Percentiles rank a stretch among this genome's conserved stretches.
These are phyloP conservation scores for Eimeria falciformis DNA, from an alignment of 169 alveolate genomes.

Conservation along the genomic window DNA sequence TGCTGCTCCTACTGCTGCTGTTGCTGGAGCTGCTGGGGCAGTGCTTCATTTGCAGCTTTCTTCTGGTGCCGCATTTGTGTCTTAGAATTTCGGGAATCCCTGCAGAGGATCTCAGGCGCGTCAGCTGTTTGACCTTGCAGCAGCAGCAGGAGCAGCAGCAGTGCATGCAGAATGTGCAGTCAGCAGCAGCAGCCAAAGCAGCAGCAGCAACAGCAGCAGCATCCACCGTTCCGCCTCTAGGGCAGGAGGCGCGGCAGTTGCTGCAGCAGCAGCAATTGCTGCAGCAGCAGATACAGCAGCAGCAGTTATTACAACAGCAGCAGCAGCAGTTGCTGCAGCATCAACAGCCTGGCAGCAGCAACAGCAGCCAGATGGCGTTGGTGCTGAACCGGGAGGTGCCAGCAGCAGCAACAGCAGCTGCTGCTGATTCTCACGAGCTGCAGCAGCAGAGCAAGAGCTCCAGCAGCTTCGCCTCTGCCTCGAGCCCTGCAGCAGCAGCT, in stretches of 20 bases:
- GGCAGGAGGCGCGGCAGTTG: slow-evolving; percentile 3
- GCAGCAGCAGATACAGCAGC: slow-evolving; percentile 1
- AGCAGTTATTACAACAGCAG: background rate
- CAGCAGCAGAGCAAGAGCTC: slow-evolving; percentile 10
- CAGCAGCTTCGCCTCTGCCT: background rate
- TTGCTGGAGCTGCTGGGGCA: background rate
- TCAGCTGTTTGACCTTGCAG: slow-evolving; percentile 26
- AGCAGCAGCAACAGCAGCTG: background rate
- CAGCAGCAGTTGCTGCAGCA: background rate
- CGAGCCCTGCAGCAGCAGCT: background rate
- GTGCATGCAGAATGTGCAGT: background rate
- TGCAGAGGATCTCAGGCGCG: slow-evolving; percentile 15
- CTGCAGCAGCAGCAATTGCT: slow-evolving; percentile 54
- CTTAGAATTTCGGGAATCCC: slow-evolving; percentile 26
- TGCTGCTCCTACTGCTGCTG: slow-evolving; percentile 14
- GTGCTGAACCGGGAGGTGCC: background rate
- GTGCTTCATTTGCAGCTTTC: background rate
- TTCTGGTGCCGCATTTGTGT: background rate
- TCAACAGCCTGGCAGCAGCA: background rate
- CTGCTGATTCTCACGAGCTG: background rate
- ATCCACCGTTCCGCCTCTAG: background rate
- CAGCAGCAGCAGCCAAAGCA: slow-evolving; percentile 18
- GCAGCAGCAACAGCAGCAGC: slow-evolving; percentile 4
- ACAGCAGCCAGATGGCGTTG: background rate
- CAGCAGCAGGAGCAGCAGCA: slow-evolving; percentile 55